These are phyloP conservation scores for Acanthochlamys bracteata DNA, from an alignment of 106 monocot species.

Conservation along the genomic window DNA sequence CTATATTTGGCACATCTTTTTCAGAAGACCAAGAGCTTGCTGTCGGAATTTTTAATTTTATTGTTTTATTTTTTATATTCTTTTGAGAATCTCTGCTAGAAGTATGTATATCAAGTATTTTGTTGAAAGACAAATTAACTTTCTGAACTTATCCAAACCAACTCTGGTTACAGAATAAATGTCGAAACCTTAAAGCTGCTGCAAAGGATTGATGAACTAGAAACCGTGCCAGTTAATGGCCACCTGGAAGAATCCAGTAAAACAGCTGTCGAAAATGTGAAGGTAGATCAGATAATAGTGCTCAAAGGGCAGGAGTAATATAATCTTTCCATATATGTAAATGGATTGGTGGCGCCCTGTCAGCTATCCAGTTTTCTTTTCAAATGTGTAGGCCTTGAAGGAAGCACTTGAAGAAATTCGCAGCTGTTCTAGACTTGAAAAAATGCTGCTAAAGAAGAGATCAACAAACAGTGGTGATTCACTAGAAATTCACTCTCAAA, in stretches of 20 bases:
- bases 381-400: slow-evolving; percentile 48
- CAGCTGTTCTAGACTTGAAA: slow-evolving; percentile 70
- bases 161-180: slow-evolving; percentile 59
- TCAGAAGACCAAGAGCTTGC: no score
- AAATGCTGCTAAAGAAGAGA: slow-evolving; percentile 69
- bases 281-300: slow-evolving; percentile 32
- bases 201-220: slow-evolving; percentile 44
- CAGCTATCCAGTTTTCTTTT: neutral
- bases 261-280: slow-evolving; percentile 22
- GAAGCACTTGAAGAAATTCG: slow-evolving; percentile 56
- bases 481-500: slow-evolving; percentile 61
- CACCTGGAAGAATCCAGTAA: slow-evolving; percentile 26
- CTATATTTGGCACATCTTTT: no score
- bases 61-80: no score
- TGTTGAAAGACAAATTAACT: no score
- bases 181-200: slow-evolving; percentile 48
- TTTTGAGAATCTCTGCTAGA: no score
- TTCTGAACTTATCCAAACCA: no score
- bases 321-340: neutral
- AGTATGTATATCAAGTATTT: no score
- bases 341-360: neutral
- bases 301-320: neutral
- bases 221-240: slow-evolving; percentile 29
- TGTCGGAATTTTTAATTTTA: no score
- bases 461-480: slow-evolving; percentile 67